phyloP scores from a whole-genome alignment of 2,329 filamentous ascomycete species.

The Pestalotiopsis sp. region DNA sequence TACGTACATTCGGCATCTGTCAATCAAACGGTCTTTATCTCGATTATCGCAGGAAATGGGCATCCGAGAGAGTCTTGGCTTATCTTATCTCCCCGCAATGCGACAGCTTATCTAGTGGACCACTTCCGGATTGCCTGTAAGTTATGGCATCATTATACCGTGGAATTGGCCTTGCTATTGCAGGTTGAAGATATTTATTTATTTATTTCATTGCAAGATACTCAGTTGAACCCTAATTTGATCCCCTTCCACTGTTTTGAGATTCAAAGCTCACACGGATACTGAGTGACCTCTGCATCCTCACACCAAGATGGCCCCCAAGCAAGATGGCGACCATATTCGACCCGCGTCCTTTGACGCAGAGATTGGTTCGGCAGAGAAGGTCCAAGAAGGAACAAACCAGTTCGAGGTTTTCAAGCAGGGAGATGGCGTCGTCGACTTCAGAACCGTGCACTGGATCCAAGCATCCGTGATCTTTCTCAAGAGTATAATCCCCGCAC shows the following conservation, averaged over 20 bases:
- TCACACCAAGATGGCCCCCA: neutral
- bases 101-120: neutral
- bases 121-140: neutral
- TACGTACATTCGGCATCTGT: neutral
- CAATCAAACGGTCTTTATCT: neutral
- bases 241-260: too few relatives aligned
- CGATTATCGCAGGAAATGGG: neutral
- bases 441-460: slow-evolving; percentile 50
- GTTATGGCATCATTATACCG: neutral
- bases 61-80: neutral
- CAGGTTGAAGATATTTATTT: neutral
- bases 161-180: neutral
- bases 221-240: too few relatives aligned
- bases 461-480: slow-evolving; percentile 50
- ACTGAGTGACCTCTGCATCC: neutral
- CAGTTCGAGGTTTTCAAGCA: slow-evolving; percentile 47
- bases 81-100: neutral
- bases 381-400: neutral
- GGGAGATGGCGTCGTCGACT: slow-evolving; percentile 44
- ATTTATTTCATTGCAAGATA: too few relatives aligned
- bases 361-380: neutral
- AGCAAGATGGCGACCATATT: neutral
- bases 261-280: neutral
- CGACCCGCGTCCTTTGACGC: neutral
- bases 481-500: slow-evolving; percentile 32